These are phyloP conservation scores for Entomortierella parvispora DNA, from an alignment of 192 early-diverging fungal species.

Conservation along the genomic window DNA sequence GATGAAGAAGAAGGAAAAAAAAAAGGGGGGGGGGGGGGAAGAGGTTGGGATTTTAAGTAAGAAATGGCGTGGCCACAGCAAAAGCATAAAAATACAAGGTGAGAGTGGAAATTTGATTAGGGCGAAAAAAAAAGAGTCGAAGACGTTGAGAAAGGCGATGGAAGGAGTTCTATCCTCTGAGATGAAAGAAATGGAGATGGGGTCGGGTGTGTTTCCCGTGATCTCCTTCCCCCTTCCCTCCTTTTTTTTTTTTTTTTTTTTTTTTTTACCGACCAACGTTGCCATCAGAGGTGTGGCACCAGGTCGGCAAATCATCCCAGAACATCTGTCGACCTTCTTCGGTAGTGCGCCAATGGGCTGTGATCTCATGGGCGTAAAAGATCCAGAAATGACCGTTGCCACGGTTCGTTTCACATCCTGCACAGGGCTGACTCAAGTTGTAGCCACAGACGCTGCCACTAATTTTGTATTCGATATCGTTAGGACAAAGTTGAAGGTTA, in stretches of 20 bases:
- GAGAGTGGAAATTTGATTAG: no score
- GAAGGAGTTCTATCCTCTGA: no score
- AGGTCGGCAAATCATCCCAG: slow-evolving; percentile 49
- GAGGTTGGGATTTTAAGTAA: no score
- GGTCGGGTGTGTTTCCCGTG: no score
- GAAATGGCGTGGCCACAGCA: no score
- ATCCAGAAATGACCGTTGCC: slow-evolving; percentile 53
- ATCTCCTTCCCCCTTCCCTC: background rate
- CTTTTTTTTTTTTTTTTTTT: no score
- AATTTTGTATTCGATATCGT: background rate
- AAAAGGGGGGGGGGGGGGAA: no score
- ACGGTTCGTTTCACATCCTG: slow-evolving; percentile 49
- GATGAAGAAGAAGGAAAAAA: no score
- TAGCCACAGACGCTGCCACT: slow-evolving; percentile 48
- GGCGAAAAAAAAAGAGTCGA: no score
- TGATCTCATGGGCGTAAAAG: slow-evolving; percentile 48
- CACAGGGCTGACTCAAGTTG: slow-evolving; percentile 44
- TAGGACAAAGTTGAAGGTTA: background rate
- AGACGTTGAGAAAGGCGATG: no score
- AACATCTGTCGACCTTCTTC: slow-evolving; percentile 49
- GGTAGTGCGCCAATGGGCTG: slow-evolving; percentile 36
- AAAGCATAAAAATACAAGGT: no score
- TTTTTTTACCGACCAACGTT: slow-evolving; percentile 40
- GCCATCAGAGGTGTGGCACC: slow-evolving; percentile 37
- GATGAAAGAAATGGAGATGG: no score